phyloP scores from a whole-genome alignment of 2,329 filamentous ascomycete genomes.

The Xylaria polymorpha region DNA sequence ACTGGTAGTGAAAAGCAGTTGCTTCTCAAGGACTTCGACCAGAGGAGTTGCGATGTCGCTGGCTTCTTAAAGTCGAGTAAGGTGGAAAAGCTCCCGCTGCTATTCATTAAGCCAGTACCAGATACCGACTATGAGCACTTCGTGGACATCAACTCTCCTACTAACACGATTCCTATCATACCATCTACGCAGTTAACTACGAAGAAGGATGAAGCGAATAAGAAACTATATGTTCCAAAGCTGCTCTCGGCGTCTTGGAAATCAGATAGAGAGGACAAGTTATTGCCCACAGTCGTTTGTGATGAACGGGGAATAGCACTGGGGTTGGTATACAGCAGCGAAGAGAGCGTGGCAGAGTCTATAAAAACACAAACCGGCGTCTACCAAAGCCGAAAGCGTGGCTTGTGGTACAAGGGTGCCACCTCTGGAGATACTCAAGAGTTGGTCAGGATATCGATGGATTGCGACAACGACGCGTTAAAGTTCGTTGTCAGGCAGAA shows the following conservation, averaged over 20 bases:
- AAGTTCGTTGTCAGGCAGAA: slow-evolving; percentile 91
- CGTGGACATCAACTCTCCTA: slow-evolving; percentile 61
- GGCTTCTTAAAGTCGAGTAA: slow-evolving; percentile 60
- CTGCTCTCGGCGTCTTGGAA: slow-evolving; percentile 80
- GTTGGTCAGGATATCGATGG: slow-evolving; percentile 82
- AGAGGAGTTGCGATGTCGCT: slow-evolving; percentile 54
- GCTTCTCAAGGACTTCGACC: slow-evolving; percentile 65
- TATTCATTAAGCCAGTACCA: slow-evolving; percentile 64
- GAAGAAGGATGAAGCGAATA: slow-evolving; percentile 67
- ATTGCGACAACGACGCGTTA: slow-evolving; percentile 94
- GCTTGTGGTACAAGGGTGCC: slow-evolving; percentile 96
- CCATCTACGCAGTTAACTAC: slow-evolving; percentile 77
- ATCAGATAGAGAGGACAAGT: slow-evolving; percentile 83
- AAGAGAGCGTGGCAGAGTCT: slow-evolving; percentile 89
- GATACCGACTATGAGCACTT: slow-evolving; percentile 60
- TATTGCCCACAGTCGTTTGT: slow-evolving; percentile 90
- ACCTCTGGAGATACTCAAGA: slow-evolving; percentile 95
- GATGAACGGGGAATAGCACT: slow-evolving; percentile 87
- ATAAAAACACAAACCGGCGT: slow-evolving; percentile 82
- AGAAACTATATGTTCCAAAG: slow-evolving; percentile 73
- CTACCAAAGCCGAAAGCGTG: slow-evolving; percentile 95
- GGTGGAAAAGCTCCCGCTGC: slow-evolving; percentile 58
- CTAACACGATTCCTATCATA: slow-evolving; percentile 76
- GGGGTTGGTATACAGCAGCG: slow-evolving; percentile 93
- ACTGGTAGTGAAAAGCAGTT: slow-evolving; percentile 63